Conservation (phyloP, 1,139 yeast species). For the Diutina neorugosa region DNA sequence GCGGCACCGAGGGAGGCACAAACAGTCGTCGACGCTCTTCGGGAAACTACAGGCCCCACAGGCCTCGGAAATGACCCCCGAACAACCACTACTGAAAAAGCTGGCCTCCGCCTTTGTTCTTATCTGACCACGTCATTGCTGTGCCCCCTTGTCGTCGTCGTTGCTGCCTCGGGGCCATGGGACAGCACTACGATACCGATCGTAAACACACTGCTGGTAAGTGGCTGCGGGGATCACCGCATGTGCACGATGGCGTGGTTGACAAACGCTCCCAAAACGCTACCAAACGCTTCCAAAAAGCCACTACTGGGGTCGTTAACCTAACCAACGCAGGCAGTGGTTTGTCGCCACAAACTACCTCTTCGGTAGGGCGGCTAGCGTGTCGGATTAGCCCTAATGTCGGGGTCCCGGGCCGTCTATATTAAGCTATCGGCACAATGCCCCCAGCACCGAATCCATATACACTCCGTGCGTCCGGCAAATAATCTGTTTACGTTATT, state of each 20-base stretch:
- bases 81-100: too few species aligned
- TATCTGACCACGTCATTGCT: not conserved
- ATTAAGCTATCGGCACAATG: not conserved
- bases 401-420: not conserved
- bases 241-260: too few species aligned
- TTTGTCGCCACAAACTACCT: not conserved
- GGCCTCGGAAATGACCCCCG: too few species aligned
- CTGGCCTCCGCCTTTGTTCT: too few species aligned
- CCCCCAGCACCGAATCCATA: not conserved
- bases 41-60: too few species aligned
- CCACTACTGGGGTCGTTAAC: too few species aligned
- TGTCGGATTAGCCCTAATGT: too few species aligned
- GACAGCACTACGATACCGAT: not conserved
- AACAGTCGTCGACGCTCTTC: too few species aligned
- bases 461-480: not conserved
- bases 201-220: not conserved
- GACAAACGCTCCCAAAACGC: too few species aligned
- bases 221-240: not conserved
- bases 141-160: not conserved
- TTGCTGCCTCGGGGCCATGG: too few species aligned
- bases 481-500: not conserved
- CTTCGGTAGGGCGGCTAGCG: not conserved
- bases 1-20: not conserved
- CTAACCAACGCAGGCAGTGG: too few species aligned
- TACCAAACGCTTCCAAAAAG: too few species aligned